Conservation (phyloP, 139 green algal species). For the Mychonastes homosphaera region DNA sequence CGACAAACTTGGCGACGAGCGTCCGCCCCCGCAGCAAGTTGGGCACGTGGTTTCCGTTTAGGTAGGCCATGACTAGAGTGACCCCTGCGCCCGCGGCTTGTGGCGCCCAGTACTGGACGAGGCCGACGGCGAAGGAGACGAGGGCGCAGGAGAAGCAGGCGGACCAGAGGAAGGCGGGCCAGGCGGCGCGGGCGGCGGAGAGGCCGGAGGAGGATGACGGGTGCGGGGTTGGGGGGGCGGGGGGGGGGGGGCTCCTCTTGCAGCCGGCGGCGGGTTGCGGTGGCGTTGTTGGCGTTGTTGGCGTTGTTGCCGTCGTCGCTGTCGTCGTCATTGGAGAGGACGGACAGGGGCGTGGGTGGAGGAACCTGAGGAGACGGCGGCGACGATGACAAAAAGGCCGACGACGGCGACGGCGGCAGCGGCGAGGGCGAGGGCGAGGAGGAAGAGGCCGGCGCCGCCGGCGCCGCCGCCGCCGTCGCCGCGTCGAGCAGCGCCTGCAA, state of each 20-base stretch:
- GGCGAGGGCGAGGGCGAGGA: constrained; percentile 5
- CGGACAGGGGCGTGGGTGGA: too few relatives aligned
- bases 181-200: constrained; percentile 5
- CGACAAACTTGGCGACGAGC: constrained; percentile 55
- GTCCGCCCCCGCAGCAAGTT: constrained; percentile 52
- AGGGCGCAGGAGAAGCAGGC: constrained; percentile 11
- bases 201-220: neutral
- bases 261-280: too few relatives aligned
- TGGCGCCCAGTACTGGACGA: constrained; percentile 60
- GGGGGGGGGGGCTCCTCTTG: too few relatives aligned
- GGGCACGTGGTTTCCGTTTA: constrained; percentile 63
- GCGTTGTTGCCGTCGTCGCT: too few relatives aligned
- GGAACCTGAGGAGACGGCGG: too few relatives aligned
- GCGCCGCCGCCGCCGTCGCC: constrained; percentile 2
- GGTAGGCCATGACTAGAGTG: constrained; percentile 74
- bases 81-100: constrained; percentile 68
- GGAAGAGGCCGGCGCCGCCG: constrained; percentile 10
- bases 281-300: too few relatives aligned
- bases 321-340: too few relatives aligned
- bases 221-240: too few relatives aligned
- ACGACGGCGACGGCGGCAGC: constrained; percentile 14
- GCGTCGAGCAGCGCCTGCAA: constrained; percentile 24
- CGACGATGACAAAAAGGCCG: too few relatives aligned
- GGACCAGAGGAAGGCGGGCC: constrained; percentile 10
- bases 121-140: constrained; percentile 13